Conservation (phyloP, 352 stramenopile species). For the Globisporangium cederbergense region DNA sequence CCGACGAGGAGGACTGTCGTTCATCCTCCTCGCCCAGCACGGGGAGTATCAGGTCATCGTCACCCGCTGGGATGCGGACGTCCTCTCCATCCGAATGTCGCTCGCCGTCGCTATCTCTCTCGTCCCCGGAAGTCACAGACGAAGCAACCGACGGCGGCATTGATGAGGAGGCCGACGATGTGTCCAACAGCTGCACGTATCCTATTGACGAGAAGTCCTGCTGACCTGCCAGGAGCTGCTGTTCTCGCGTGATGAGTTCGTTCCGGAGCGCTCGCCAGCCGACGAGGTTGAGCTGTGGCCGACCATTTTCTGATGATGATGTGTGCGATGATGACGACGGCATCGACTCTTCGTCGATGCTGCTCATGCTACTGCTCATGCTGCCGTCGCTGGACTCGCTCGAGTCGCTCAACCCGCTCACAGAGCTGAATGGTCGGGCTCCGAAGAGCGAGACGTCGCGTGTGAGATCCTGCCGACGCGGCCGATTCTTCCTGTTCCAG, state of each 20-base stretch:
- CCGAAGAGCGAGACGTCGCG: slow-evolving; percentile 21
- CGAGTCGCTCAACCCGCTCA: slow-evolving; percentile 13
- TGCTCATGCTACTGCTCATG: slow-evolving; percentile 13
- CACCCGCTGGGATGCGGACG: neutral
- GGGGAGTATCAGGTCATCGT: neutral
- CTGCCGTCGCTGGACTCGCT: slow-evolving; percentile 12
- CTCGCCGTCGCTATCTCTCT: slow-evolving; percentile 13
- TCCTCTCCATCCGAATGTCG: neutral
- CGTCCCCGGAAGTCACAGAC: slow-evolving; percentile 3
- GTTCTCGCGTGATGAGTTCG: slow-evolving; percentile 50
- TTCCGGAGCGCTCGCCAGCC: slow-evolving; percentile 53
- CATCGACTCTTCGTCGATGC: neutral
- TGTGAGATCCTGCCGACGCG: slow-evolving; percentile 20
- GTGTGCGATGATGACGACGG: neutral
- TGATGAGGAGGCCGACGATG: slow-evolving; percentile 21
- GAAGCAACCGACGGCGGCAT: neutral
- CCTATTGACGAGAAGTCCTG: slow-evolving; percentile 34
- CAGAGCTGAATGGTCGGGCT: slow-evolving; percentile 1
- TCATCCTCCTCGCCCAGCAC: slow-evolving; percentile 1
- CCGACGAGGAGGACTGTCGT: neutral
- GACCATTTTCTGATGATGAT: neutral
- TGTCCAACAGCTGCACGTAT: slow-evolving; percentile 50
- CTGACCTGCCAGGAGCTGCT: slow-evolving; percentile 31
- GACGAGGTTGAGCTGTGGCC: slow-evolving; percentile 44
- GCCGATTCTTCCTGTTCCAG: slow-evolving; percentile 25